phyloP scores from a whole-genome alignment of 495 filamentous ascomycete genomes.

The Xylaria nigripes region DNA sequence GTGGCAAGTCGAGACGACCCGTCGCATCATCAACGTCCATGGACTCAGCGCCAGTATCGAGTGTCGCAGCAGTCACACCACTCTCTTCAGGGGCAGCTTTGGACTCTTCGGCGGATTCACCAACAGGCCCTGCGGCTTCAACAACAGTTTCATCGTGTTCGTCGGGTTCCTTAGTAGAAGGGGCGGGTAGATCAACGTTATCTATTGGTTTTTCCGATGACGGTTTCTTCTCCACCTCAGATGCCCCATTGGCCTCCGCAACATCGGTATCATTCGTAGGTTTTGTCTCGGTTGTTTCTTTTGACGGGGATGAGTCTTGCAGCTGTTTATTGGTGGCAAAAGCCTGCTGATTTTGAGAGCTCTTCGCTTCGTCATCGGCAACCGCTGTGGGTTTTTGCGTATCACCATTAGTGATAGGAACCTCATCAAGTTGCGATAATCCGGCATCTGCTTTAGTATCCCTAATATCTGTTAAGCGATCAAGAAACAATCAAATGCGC shows the following conservation, averaged over 20 bases:
- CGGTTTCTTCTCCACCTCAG: constrained; percentile 3
- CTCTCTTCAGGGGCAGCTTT: constrained; percentile 4
- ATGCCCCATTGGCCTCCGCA: constrained; percentile 22
- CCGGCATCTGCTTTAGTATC: constrained; percentile 21
- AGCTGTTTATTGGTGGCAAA: constrained; percentile 13
- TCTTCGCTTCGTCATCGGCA: constrained; percentile 9
- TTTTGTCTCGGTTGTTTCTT: constrained; percentile 7
- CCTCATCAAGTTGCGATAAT: constrained; percentile 18
- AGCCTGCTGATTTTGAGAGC: constrained; percentile 13
- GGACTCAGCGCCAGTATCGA: constrained; percentile 11
- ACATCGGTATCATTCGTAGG: constrained; percentile 20
- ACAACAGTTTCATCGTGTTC: constrained; percentile 4
- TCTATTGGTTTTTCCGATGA: neutral
- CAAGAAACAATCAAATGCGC: neutral
- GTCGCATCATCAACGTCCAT: constrained; percentile 27
- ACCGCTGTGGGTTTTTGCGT: constrained; percentile 8
- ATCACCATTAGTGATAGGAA: constrained; percentile 18
- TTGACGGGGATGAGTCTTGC: constrained; percentile 11
- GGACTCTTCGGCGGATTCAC: constrained; percentile 2
- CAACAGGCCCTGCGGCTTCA: constrained; percentile 4
- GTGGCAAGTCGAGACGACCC: constrained; percentile 5
- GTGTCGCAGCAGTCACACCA: neutral
- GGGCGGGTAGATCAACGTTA: neutral
- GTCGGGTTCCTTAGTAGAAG: neutral
- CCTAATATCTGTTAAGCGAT: constrained; percentile 12